These are phyloP conservation scores for Exophiala oligosperma DNA, from an alignment of 2,329 filamentous ascomycete genomes.

Conservation along the genomic window DNA sequence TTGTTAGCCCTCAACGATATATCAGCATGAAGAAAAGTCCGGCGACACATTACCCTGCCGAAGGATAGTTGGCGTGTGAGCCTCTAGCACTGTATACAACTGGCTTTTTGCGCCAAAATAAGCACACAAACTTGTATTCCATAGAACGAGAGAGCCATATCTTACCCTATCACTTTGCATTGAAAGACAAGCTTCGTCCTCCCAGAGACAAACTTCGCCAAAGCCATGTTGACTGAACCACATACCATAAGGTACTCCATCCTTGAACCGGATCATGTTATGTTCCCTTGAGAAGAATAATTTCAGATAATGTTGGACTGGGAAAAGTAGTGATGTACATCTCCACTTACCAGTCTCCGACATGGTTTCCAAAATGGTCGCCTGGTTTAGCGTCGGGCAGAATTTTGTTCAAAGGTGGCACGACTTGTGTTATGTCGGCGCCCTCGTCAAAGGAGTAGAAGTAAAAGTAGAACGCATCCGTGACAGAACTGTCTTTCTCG, in stretches of 20 bases:
- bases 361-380: slow-evolving; percentile 85
- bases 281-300: slow-evolving; percentile 63
- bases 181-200: slow-evolving; percentile 32
- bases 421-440: slow-evolving; percentile 78
- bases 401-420: slow-evolving; percentile 20
- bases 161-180: slow-evolving; percentile 9
- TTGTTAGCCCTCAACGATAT: slow-evolving; percentile 60
- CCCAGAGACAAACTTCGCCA: slow-evolving; percentile 63
- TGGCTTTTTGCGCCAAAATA: slow-evolving; percentile 47
- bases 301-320: neutral
- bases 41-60: slow-evolving; percentile 72
- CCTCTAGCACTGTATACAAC: slow-evolving; percentile 89
- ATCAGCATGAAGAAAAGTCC: slow-evolving; percentile 77
- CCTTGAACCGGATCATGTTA: slow-evolving; percentile 82
- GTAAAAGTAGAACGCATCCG: slow-evolving; percentile 99
- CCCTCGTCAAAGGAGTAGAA: slow-evolving; percentile 98
- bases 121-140: neutral
- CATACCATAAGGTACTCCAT: slow-evolving; percentile 69
- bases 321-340: neutral
- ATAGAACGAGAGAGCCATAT: neutral
- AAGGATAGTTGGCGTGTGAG: slow-evolving; percentile 79
- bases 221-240: slow-evolving; percentile 65
- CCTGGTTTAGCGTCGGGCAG: slow-evolving; percentile 47
- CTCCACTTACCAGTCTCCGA: slow-evolving; percentile 75
- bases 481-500: slow-evolving; percentile 52